These are phyloP conservation scores for Ilyonectria destructans DNA, from an alignment of 2,329 filamentous ascomycete species.

Conservation along the genomic window DNA sequence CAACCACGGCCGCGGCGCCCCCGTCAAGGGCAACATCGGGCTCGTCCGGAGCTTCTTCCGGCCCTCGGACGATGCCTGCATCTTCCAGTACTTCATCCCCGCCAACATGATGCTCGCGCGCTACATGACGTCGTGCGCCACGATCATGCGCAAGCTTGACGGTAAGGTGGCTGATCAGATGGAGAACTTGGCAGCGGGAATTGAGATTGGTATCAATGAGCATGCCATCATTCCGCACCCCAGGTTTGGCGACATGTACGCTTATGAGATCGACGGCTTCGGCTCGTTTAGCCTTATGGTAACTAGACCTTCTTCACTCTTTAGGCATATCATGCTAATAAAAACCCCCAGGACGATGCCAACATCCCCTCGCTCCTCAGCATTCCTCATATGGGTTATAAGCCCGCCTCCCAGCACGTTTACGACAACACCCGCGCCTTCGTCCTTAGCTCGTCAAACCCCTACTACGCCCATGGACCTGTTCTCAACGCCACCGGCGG, in stretches of 20 bases:
- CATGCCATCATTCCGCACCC: slow-evolving; percentile 77
- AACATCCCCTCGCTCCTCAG: slow-evolving; percentile 76
- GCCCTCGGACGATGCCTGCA: slow-evolving; percentile 90
- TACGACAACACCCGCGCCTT: slow-evolving; percentile 86
- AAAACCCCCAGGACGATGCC: slow-evolving; percentile 67
- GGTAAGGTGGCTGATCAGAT: slow-evolving; percentile 72
- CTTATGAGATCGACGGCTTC: slow-evolving; percentile 80
- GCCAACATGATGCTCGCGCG: slow-evolving; percentile 88
- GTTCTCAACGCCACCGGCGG: slow-evolving; percentile 68
- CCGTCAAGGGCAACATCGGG: slow-evolving; percentile 84
- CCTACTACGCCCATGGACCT: slow-evolving; percentile 76
- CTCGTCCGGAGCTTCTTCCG: slow-evolving; percentile 91
- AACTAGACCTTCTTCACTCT: not conserved
- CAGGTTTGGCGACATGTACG: slow-evolving; percentile 76
- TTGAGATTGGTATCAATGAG: slow-evolving; percentile 78
- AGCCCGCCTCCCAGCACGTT: slow-evolving; percentile 70
- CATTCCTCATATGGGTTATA: slow-evolving; percentile 73
- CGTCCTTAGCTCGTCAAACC: slow-evolving; percentile 80
- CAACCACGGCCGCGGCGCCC: slow-evolving; percentile 85
- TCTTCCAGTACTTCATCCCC: slow-evolving; percentile 90
- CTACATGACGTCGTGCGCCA: slow-evolving; percentile 69
- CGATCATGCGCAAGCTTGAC: slow-evolving; percentile 63
- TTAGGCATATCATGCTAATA: slow-evolving; percentile 11
- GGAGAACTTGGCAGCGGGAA: slow-evolving; percentile 68
- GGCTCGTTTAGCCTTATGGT: slow-evolving; percentile 73